Evolutionary conservation across 2,329 filamentous ascomycete genomes (phyloP), one percentile per base, ranked within the genome.

Genomic region (Cyphellophora attinorum): DNA sequence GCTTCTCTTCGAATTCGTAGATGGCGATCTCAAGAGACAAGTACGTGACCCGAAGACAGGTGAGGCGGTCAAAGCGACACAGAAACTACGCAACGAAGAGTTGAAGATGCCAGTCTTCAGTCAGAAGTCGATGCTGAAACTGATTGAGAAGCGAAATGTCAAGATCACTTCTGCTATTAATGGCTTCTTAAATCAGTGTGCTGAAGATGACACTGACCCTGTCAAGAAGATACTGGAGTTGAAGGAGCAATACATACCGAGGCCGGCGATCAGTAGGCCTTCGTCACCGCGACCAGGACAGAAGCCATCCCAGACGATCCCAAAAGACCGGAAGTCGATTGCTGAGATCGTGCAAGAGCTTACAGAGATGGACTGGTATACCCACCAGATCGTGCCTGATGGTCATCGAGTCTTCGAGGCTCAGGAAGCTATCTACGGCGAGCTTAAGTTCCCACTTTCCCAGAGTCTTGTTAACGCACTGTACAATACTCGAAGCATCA

Each of bases 391-490:
- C 44, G 88, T 96, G 1, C 85, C 88, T 0, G 83, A 93, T 47
- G 91, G 91, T 0, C 86, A 95, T 61, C 75, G 88, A 19, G 83
- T 93, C 0, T 93, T 95, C 50, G 85, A 93, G 46, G 75, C 83
- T 2, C 88, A 94, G 50, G 74, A 80, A 45, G 68, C 89, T 0
- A 72, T 88, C 0, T 86, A 83, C 50, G 88, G 85, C 1, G 81
- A 93, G 27, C 67, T 98, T 31, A 73, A 81, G 17, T 98, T 96
- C 52, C 65, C 81, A 12, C 69, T 98, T 5, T 94, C 86, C 34
- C 91, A 98, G 54, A 74, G 83, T 44, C 63, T 98, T 32, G 88
- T 98, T n/a, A 94, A 98, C 55, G 89, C 91, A 1, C 60, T 98
- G 1, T 98, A 93, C 62, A 96, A 96, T 48, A 83, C 85, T 6